Conservation (phyloP, 208 protist species). For the Borovskyia barvae region DNA sequence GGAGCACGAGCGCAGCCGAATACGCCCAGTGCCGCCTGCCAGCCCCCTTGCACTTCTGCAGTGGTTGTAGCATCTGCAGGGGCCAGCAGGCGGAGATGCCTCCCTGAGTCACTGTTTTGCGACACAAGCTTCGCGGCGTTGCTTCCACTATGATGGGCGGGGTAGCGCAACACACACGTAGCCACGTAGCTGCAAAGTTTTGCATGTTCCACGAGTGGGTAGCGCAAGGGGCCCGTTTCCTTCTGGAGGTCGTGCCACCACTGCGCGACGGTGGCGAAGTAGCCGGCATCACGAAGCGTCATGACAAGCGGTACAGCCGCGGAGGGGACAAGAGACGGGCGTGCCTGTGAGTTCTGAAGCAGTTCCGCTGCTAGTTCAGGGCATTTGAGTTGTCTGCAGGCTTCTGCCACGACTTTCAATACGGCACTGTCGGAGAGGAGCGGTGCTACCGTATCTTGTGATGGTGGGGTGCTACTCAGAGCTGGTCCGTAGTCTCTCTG, state of each 20-base stretch:
- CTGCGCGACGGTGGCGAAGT: neutral
- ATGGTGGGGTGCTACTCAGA: neutral
- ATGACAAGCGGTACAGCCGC: slow-evolving; percentile 23
- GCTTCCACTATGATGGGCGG: neutral
- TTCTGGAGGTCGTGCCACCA: slow-evolving; percentile 19
- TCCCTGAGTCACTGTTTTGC: too few relatives aligned
- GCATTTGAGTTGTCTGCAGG: slow-evolving; percentile 5
- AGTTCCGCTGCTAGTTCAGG: slow-evolving; percentile 3
- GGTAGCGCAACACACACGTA: slow-evolving; percentile 29
- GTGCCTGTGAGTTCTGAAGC: neutral
- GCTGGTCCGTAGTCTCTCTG: neutral
- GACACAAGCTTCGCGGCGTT: neutral
- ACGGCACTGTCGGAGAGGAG: slow-evolving; percentile 11
- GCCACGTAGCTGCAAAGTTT: slow-evolving; percentile 68
- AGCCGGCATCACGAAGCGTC: slow-evolving; percentile 19
- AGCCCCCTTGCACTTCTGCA: neutral
- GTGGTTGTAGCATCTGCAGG: neutral
- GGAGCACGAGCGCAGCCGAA: slow-evolving; percentile 18
- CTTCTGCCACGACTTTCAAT: slow-evolving; percentile 18
- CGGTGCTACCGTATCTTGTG: slow-evolving; percentile 6
- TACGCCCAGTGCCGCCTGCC: slow-evolving; percentile 23
- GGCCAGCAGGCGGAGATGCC: too few relatives aligned
- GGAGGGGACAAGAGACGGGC: slow-evolving; percentile 19
- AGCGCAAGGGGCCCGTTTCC: neutral
- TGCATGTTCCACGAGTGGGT: slow-evolving; percentile 33